These are phyloP conservation scores for Alternaria panax DNA, from an alignment of 2,329 filamentous ascomycete species.

Conservation along the genomic window DNA sequence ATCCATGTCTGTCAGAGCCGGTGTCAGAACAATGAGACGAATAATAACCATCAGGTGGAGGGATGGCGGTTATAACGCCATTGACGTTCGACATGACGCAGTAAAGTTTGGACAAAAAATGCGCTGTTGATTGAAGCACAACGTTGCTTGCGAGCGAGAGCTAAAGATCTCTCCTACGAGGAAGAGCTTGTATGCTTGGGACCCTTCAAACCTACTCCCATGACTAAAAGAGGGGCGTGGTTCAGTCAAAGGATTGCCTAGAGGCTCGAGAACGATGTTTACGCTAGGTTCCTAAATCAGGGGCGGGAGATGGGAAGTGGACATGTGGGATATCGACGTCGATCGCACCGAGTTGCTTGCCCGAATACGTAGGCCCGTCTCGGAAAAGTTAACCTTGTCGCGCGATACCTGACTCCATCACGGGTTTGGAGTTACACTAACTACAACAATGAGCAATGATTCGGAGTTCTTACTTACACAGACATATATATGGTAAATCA, in stretches of 20 bases:
- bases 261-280: slow-evolving; percentile 7
- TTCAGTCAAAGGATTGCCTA: background rate
- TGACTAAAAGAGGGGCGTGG: background rate
- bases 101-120: background rate
- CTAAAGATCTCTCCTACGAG: background rate
- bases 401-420: background rate
- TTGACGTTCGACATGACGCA: slow-evolving; percentile 21
- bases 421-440: background rate
- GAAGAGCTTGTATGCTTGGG: background rate
- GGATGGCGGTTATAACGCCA: slow-evolving; percentile 21
- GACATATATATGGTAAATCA: background rate
- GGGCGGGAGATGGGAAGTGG: slow-evolving; percentile 2
- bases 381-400: background rate
- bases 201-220: background rate
- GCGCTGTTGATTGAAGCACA: background rate
- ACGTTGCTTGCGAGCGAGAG: background rate
- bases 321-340: background rate
- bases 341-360: slow-evolving; percentile 7
- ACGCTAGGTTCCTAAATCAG: slow-evolving; percentile 5
- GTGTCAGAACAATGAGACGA: slow-evolving; percentile 20
- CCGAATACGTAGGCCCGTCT: background rate
- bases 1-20: slow-evolving; percentile 22
- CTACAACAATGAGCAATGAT: background rate
- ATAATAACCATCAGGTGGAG: slow-evolving; percentile 37
- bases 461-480: background rate